Percentiles rank a stretch among this genome's conserved stretches.
These are phyloP conservation scores for Thalia dealbata DNA, from an alignment of 176 grass and related monocot genomes.

Conservation along the genomic window DNA sequence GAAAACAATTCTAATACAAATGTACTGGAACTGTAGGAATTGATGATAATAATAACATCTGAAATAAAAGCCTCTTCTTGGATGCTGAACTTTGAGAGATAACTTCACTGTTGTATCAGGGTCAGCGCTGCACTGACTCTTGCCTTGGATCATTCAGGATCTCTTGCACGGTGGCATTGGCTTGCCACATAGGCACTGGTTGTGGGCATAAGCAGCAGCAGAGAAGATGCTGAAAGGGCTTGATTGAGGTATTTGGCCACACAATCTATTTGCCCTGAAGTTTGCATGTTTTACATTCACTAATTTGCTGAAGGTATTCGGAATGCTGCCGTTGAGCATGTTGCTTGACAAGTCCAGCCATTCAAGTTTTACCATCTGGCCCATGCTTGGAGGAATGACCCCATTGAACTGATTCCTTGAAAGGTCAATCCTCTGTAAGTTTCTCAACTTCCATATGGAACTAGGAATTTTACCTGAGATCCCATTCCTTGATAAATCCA, in stretches of 20 bases:
- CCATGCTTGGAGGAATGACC: conserved; percentile 42
- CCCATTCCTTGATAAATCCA: conserved; percentile 46
- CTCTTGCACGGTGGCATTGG: conserved; percentile 57
- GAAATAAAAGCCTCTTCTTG: no score
- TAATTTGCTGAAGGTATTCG: conserved; percentile 36
- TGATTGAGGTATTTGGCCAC: conserved; percentile 54
- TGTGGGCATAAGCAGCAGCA: conserved; percentile 54
- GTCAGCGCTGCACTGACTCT: conserved; percentile 24
- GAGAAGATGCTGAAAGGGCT: conserved; percentile 55
- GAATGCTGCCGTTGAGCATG: conserved; percentile 51
- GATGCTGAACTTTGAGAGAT: no score
- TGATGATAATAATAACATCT: not conserved
- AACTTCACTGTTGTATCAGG: no score
- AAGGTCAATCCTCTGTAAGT: conserved; percentile 44
- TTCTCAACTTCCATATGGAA: conserved; percentile 35
- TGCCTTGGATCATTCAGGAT: conserved; percentile 7
- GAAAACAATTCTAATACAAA: not conserved
- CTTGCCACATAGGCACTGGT: conserved; percentile 69
- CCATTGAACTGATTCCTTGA: conserved; percentile 53
- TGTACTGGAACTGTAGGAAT: not conserved
- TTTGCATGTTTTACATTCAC: conserved; percentile 40
- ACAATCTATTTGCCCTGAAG: conserved; percentile 57
- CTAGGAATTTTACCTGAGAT: conserved; percentile 53
- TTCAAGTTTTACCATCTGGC: conserved; percentile 29
- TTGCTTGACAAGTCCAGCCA: conserved; percentile 62